phyloP scores from a whole-genome alignment of 2,329 filamentous ascomycete species.

The Pezicula radicicola region DNA sequence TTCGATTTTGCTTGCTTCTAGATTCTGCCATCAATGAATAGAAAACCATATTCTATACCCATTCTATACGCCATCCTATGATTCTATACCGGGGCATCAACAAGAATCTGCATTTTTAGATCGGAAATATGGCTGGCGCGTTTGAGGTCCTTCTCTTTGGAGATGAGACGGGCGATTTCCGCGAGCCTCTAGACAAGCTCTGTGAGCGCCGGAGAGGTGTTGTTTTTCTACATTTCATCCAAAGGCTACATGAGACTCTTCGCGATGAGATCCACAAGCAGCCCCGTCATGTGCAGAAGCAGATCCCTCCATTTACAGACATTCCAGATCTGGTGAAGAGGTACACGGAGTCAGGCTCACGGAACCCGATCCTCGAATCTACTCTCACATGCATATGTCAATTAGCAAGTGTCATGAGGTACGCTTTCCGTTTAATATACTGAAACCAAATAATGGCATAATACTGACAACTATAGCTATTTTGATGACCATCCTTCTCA shows the following conservation, averaged over 20 bases:
- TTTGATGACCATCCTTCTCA: too few species aligned
- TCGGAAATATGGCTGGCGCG: conserved; percentile 2
- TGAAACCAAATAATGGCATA: too few species aligned
- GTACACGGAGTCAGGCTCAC: neutral
- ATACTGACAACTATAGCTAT: too few species aligned
- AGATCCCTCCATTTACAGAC: conserved; percentile 5
- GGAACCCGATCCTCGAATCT: neutral
- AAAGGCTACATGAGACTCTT: too few species aligned
- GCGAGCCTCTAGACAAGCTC: conserved; percentile 3
- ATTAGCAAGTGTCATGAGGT: conserved; percentile 3
- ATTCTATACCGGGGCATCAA: too few species aligned
- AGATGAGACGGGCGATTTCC: conserved; percentile 4
- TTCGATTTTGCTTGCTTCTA: too few species aligned
- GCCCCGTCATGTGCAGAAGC: conserved; percentile 2
- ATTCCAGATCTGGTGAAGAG: conserved; percentile 2
- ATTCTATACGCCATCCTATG: too few species aligned
- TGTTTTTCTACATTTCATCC: neutral
- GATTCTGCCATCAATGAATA: too few species aligned
- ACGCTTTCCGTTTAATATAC: neutral
- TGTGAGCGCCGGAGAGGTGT: conserved; percentile 1
- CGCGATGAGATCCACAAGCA: neutral
- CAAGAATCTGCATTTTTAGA: neutral
- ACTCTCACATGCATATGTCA: conserved; percentile 3
- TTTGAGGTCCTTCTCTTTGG: conserved; percentile 5
- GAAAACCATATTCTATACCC: too few species aligned